Conservation (phyloP, 2,329 filamentous ascomycete genomes). For the Fusarium camptoceras region DNA sequence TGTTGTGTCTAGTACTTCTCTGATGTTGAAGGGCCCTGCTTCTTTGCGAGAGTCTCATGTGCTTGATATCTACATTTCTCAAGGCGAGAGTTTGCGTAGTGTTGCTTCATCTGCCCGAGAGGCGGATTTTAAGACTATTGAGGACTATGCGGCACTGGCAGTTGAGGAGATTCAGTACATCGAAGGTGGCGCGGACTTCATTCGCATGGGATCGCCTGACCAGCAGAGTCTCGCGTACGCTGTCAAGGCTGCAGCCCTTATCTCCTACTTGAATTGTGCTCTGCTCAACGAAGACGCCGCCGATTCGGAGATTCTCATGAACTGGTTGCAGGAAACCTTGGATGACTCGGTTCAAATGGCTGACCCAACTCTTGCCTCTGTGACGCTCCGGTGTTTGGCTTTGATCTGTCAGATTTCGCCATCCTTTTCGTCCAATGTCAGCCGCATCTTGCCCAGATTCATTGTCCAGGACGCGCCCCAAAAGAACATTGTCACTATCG, state of each 20-base stretch:
- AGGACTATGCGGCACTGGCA: constrained; percentile 77
- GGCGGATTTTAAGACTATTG: constrained; percentile 67
- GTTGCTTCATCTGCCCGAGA: constrained; percentile 54
- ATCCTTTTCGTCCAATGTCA: constrained; percentile 78
- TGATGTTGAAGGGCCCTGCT: constrained; percentile 74
- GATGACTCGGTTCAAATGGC: constrained; percentile 85
- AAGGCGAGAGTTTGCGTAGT: constrained; percentile 59
- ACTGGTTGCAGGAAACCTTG: constrained; percentile 87
- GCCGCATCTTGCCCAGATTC: constrained; percentile 83
- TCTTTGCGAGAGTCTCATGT: constrained; percentile 71
- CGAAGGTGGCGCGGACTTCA: constrained; percentile 90
- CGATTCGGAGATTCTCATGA: constrained; percentile 81
- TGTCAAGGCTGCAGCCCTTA: constrained; percentile 84
- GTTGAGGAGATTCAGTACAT: constrained; percentile 86
- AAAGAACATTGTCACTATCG: constrained; percentile 76
- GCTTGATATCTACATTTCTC: constrained; percentile 77
- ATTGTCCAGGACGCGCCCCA: constrained; percentile 85
- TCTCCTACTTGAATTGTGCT: constrained; percentile 87
- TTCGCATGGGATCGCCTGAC: constrained; percentile 81
- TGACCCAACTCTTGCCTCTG: constrained; percentile 79
- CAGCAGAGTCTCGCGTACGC: constrained; percentile 89
- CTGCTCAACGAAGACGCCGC: constrained; percentile 84
- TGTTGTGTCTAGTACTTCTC: constrained; percentile 80
- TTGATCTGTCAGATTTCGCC: constrained; percentile 82
- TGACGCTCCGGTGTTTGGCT: constrained; percentile 84